Evolutionary conservation across 192 early-diverging fungal genomes (phyloP), one percentile per base, ranked within the genome.

Genomic region (Entomortierella chlamydospora): DNA sequence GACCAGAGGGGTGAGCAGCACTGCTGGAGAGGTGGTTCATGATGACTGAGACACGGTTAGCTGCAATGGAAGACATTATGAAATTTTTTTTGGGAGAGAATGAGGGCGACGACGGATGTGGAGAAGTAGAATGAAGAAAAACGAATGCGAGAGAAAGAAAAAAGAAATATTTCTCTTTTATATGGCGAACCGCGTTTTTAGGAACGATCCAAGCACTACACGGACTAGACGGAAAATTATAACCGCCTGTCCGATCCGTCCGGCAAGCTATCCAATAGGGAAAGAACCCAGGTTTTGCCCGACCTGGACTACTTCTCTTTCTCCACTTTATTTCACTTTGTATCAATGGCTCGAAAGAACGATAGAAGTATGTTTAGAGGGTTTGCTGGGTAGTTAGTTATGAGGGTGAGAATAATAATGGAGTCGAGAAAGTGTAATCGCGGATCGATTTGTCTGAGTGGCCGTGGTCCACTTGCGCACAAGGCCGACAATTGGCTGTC

Each of bases 1-100:
- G 66, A 61, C 89, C 89, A 4, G 70, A 50, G 39, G 84, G 82
- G 52, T 77, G 82, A 50, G 82, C 79, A n/a, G 81, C 86, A 42
- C 84, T 83, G 49, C 57, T 33, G 41, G 76, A 70, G 63, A 79
- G 76, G 57, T 79, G 76, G 68, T 79, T 79, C 47, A 79, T 52
- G 57, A 79, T 55, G 28, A 79, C 55, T 31, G 54, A 42, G 39
- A 64, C 68, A 41, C 76, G 76, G 39, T 58, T 65, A 31, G 56
- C 57, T 30, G 76, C 76, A 20, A 39, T 9, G 31, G 76, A 26
- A 31, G 76, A 70, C 76, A 79, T 79, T 28, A 10, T 66, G 50
- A 49, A 55, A n/a, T n/a, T n/a, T n/a, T n/a, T 47, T 55, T 33
- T 25, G 34, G 34, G 59, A 18, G 11, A n/a, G 15, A 55, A 29